Evolutionary conservation across 208 protist species (phyloP).

Genomic region (Trypanosoma scelopori): DNA sequence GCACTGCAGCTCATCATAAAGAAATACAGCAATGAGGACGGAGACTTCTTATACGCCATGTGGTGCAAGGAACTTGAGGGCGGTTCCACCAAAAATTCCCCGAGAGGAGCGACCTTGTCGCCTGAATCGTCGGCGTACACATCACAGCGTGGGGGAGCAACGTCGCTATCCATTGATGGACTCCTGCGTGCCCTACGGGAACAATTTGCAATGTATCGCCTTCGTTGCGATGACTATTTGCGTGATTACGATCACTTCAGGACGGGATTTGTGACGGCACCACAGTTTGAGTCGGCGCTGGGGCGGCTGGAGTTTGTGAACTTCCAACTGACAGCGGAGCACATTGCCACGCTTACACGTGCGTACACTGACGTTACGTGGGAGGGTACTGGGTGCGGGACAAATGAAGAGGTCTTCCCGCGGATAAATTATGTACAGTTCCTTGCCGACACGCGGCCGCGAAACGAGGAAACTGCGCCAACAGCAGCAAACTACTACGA

Average conservation of each 20-base stretch:
- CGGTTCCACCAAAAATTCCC: conserved; percentile 3
- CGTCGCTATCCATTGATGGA: conserved; percentile 34
- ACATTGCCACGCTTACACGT: conserved; percentile 61
- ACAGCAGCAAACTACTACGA: conserved; percentile 56
- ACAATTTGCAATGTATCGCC: conserved; percentile 66
- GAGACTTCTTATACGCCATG: conserved; percentile 68
- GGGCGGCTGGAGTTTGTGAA: conserved; percentile 77
- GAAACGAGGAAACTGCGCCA: conserved; percentile 6
- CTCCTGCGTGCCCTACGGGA: conserved; percentile 60
- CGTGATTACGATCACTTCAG: conserved; percentile 82
- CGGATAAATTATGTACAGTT: conserved; percentile 78
- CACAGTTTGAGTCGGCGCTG: conserved; percentile 82
- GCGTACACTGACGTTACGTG: conserved; percentile 43
- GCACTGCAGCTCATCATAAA: conserved; percentile 54
- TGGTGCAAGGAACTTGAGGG: conserved; percentile 77
- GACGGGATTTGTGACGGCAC: conserved; percentile 67
- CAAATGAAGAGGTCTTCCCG: conserved; percentile 26
- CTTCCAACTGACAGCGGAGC: conserved; percentile 63
- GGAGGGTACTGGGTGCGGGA: conserved; percentile 18
- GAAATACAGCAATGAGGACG: conserved; percentile 73
- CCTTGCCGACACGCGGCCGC: conserved; percentile 62
- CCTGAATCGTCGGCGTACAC: background rate
- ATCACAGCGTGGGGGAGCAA: background rate
- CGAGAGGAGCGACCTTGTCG: background rate
- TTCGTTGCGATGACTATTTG: conserved; percentile 84